Evolutionary conservation across 345 rosid species (phyloP).

Genomic region (Euphorbia pulcherrima): DNA sequence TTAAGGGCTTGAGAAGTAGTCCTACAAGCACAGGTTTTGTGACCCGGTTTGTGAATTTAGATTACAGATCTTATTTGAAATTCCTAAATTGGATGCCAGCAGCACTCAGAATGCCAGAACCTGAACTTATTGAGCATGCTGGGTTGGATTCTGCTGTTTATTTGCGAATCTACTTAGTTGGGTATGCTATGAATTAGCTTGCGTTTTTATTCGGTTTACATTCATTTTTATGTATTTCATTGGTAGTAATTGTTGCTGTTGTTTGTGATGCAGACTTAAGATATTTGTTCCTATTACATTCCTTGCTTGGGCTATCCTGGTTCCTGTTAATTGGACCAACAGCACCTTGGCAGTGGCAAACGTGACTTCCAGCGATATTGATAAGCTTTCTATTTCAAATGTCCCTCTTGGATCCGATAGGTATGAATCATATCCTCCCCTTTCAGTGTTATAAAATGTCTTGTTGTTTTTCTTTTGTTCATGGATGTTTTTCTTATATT

Average conservation of each 20-base stretch:
- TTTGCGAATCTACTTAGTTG: conserved; percentile 85
- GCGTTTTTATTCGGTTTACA: not conserved
- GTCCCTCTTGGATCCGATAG: conserved; percentile 57
- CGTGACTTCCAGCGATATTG: conserved; percentile 79
- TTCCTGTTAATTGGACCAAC: conserved; percentile 77
- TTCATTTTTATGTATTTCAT: not conserved
- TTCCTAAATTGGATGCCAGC: conserved; percentile 94
- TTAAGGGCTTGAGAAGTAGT: conserved; percentile 68
- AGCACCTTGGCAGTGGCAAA: conserved; percentile 36
- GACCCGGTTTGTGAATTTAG: conserved; percentile 63
- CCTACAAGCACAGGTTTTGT: conserved; percentile 55
- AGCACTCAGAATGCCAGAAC: conserved; percentile 92
- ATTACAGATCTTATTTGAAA: conserved; percentile 55
- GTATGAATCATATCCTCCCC: conserved; percentile 26
- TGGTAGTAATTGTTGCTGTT: conserved; percentile 13
- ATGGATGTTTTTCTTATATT: not conserved
- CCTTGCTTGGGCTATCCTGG: conserved; percentile 71
- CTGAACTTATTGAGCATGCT: conserved; percentile 92
- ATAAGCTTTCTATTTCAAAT: conserved; percentile 86
- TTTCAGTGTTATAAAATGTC: not conserved
- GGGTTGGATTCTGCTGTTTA: conserved; percentile 95
- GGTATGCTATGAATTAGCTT: conserved; percentile 38
- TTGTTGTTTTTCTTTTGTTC: not conserved
- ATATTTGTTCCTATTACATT: conserved; percentile 73
- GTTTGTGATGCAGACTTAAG: conserved; percentile 54